Conservation (phyloP, 805 yeast species). For the Hanseniaspora guilliermondii region DNA sequence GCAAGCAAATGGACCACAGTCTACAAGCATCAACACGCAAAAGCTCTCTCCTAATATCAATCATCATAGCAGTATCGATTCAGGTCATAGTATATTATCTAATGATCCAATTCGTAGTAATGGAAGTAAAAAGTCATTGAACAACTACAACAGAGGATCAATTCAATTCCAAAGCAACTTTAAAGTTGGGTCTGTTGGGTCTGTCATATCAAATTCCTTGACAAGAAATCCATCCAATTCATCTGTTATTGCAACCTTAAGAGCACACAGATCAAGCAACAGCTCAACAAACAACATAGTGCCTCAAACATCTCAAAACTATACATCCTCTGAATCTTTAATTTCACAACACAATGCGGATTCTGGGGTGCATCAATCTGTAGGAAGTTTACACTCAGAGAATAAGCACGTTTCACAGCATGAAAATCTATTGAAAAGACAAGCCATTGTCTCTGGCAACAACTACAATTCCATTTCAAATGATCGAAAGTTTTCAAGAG, state of each 20-base stretch:
- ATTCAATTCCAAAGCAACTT: conserved; percentile 23
- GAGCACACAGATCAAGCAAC: conserved; percentile 32
- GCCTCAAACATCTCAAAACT: conserved; percentile 13
- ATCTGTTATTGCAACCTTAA: conserved; percentile 31
- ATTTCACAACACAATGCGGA: conserved; percentile 18
- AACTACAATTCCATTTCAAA: background rate
- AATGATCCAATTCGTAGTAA: conserved; percentile 3
- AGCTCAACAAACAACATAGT: conserved; percentile 20
- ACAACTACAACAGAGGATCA: conserved; percentile 6
- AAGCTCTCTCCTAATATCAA: conserved; percentile 4
- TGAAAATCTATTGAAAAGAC: background rate
- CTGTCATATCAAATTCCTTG: conserved; percentile 22
- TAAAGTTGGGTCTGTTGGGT: conserved; percentile 30
- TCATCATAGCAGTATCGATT: background rate
- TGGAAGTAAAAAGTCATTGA: conserved; percentile 7
- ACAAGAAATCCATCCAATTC: conserved; percentile 35
- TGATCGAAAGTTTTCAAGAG: conserved; percentile 3
- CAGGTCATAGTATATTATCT: background rate
- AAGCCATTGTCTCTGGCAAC: too few species aligned
- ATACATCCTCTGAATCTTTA: conserved; percentile 17
- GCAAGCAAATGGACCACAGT: background rate
- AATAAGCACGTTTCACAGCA: background rate
- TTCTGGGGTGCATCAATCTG: conserved; percentile 19
- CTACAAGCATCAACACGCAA: background rate
- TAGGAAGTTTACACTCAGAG: background rate